Evolutionary conservation across 768 basidiomycete species (phyloP).

Genomic region (Lactarius vividus): DNA sequence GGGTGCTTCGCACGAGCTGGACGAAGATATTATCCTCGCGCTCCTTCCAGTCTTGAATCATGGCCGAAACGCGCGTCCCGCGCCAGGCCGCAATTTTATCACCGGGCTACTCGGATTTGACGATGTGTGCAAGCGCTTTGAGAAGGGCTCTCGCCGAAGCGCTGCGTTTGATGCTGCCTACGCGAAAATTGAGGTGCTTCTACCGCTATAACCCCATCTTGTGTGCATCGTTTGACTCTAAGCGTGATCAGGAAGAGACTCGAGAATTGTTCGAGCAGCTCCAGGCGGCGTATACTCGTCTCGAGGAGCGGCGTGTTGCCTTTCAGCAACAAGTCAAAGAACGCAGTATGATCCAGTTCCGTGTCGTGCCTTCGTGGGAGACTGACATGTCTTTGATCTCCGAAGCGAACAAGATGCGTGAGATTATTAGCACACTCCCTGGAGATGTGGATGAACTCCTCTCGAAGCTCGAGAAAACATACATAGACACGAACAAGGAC

Average conservation of each 20-base stretch:
- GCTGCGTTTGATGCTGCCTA: conserved; percentile 4
- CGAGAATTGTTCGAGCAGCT: conserved; percentile 11
- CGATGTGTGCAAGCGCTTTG: conserved; percentile 21
- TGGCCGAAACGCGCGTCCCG: conserved; percentile 3
- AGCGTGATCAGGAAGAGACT: conserved; percentile 1
- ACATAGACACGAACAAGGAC: not conserved
- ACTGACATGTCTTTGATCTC: too few relatives aligned
- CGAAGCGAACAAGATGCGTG: conserved; percentile 19
- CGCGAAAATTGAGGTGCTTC: conserved; percentile 18
- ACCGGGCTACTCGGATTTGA: conserved; percentile 19
- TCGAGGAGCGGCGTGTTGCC: conserved; percentile 5
- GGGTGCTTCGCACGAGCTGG: conserved; percentile 7
- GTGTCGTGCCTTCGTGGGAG: not conserved
- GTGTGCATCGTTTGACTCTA: not conserved
- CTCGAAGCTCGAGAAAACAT: conserved; percentile 9
- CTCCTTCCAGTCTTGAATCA: conserved; percentile 6
- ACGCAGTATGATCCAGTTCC: not conserved
- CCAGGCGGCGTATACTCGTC: not conserved
- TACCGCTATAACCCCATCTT: not conserved
- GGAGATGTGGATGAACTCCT: conserved; percentile 11
- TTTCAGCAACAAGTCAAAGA: conserved; percentile 17
- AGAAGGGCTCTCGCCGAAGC: conserved; percentile 1
- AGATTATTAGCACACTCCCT: conserved; percentile 10
- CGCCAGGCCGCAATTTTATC: conserved; percentile 14
- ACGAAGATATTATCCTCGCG: conserved; percentile 1